A percentile compares a stretch with the other conserved stretches of the same genome.
These are phyloP conservation scores for Mycocalia duriaeana DNA, from an alignment of 1,284 basidiomycete genomes.

Conservation along the genomic window DNA sequence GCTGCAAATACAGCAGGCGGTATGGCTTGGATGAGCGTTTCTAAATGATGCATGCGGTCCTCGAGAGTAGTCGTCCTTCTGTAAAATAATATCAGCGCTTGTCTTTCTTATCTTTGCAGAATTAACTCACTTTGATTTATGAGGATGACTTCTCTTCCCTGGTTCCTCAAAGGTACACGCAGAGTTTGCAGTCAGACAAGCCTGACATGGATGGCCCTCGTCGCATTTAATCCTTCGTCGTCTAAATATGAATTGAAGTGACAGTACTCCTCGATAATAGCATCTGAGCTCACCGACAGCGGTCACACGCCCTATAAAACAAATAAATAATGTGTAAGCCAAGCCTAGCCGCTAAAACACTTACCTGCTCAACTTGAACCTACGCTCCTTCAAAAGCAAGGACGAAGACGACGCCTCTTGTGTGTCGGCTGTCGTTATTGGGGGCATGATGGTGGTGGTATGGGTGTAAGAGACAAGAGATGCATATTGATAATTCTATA, in stretches of 20 bases:
- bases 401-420: slow-evolving; percentile 35
- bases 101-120: neutral
- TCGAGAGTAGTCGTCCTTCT: slow-evolving; percentile 75
- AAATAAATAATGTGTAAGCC: slow-evolving; percentile 10
- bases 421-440: slow-evolving; percentile 39
- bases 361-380: slow-evolving; percentile 80
- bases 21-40: slow-evolving; percentile 76
- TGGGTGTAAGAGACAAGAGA: slow-evolving; percentile 15
- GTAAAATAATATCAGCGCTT: slow-evolving; percentile 6
- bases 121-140: slow-evolving; percentile 70
- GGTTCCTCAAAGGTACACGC: slow-evolving; percentile 81
- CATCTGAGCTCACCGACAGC: slow-evolving; percentile 63
- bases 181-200: slow-evolving; percentile 71
- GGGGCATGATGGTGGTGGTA: slow-evolving; percentile 35
- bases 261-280: neutral
- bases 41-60: slow-evolving; percentile 80
- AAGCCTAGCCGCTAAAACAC: slow-evolving; percentile 22
- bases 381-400: slow-evolving; percentile 65
- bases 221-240: slow-evolving; percentile 79
- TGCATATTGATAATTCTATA: slow-evolving; percentile 7
- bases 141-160: slow-evolving; percentile 75
- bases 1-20: slow-evolving; percentile 73
- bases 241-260: slow-evolving; percentile 28
- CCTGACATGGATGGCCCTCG: slow-evolving; percentile 80
- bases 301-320: slow-evolving; percentile 68